A percentile compares a stretch with the other conserved stretches of the same genome.
Evolutionary conservation across 2,329 filamentous ascomycete species (phyloP).

Genomic region (Trichoderma atroviride): DNA sequence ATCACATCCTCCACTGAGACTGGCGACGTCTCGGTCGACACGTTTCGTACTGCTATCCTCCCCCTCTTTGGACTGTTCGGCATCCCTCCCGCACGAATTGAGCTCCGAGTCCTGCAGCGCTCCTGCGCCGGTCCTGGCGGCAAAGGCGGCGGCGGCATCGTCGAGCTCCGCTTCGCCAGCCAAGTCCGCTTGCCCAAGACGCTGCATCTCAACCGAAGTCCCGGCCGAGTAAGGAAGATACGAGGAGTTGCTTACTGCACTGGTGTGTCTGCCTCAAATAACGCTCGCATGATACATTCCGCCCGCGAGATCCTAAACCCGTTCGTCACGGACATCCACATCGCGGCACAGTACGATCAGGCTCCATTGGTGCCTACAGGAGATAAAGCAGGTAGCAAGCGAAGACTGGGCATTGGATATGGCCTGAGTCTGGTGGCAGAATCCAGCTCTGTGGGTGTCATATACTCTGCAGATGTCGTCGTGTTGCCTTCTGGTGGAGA

Average conservation of each 20-base stretch:
- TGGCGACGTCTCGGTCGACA: conserved; percentile 89
- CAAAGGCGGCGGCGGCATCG: conserved; percentile 81
- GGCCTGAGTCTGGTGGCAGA: conserved; percentile 90
- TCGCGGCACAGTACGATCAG: conserved; percentile 78
- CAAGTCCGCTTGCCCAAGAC: conserved; percentile 94
- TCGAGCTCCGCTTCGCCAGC: conserved; percentile 91
- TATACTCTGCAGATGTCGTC: conserved; percentile 85
- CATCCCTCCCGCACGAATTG: conserved; percentile 76
- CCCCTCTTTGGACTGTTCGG: conserved; percentile 90
- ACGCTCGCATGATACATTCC: conserved; percentile 90
- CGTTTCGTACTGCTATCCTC: conserved; percentile 87
- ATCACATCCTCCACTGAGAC: conserved; percentile 83
- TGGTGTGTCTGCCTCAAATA: conserved; percentile 89
- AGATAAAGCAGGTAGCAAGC: conserved; percentile 58
- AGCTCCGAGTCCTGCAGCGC: conserved; percentile 77
- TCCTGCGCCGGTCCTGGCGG: conserved; percentile 77
- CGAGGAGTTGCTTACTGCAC: conserved; percentile 92
- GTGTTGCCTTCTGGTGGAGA: conserved; percentile 77
- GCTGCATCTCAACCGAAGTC: conserved; percentile 78
- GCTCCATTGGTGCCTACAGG: conserved; percentile 59
- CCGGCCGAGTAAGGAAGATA: conserved; percentile 84
- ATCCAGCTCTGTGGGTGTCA: conserved; percentile 75
- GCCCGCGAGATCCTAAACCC: conserved; percentile 85
- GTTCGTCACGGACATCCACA: conserved; percentile 84
- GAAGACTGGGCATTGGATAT: conserved; percentile 83